These are phyloP conservation scores for Candida schatavii DNA, from an alignment of 805 yeast genomes.

Conservation along the genomic window DNA sequence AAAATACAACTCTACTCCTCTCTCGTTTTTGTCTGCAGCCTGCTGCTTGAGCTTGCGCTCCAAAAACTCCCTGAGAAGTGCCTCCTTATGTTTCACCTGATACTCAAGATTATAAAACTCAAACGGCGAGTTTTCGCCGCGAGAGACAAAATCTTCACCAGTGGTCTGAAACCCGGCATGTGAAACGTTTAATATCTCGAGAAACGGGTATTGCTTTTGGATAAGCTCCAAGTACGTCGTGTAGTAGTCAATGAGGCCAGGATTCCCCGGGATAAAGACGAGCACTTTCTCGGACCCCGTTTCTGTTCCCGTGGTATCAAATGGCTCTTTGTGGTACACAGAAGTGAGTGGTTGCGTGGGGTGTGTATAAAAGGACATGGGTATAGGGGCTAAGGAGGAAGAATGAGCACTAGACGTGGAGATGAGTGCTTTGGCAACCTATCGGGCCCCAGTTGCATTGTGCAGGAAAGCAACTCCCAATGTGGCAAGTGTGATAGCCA, in stretches of 20 bases:
- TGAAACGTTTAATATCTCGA: constrained; percentile 58
- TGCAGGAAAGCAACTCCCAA: too few relatives aligned
- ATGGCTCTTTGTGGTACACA: constrained; percentile 21
- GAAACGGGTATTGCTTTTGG: constrained; percentile 39
- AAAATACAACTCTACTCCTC: constrained; percentile 38
- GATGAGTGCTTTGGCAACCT: too few relatives aligned
- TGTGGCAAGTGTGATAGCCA: too few relatives aligned
- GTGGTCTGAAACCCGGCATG: constrained; percentile 57
- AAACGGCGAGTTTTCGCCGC: constrained; percentile 9
- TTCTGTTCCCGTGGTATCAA: constrained; percentile 15
- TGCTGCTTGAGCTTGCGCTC: constrained; percentile 4
- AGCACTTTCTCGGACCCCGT: constrained; percentile 27
- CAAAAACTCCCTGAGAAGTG: constrained; percentile 41
- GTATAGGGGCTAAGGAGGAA: too few relatives aligned
- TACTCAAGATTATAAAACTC: constrained; percentile 43
- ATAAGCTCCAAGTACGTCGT: constrained; percentile 47
- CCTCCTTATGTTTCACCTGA: constrained; percentile 58
- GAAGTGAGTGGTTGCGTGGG: constrained; percentile 24
- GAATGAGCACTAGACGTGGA: too few relatives aligned
- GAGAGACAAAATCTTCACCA: constrained; percentile 21
- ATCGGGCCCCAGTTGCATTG: too few relatives aligned
- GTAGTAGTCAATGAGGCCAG: constrained; percentile 69
- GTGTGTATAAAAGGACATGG: constrained; percentile 13
- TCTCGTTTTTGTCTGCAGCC: constrained; percentile 16
- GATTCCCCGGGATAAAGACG: constrained; percentile 73